Base-by-base conservation (phyloP, 305 asterid species). In the Fraxinus xanthoxyloides region DNA sequence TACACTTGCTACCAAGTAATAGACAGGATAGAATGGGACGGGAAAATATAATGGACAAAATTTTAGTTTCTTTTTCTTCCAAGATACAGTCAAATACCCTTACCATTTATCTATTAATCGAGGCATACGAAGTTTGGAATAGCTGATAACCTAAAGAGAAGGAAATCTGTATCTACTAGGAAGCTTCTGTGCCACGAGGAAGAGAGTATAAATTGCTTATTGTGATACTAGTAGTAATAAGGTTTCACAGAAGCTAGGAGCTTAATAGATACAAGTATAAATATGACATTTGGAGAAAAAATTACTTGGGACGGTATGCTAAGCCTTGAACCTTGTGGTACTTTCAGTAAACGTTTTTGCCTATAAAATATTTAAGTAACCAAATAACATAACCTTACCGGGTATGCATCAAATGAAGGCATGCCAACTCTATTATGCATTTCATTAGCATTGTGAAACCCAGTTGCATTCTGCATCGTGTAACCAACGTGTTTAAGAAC, bases 341-440 rank as follows among this genome's bases (percentile, higher is more conserved):
- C 43, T 65, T 34, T 1, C 28, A 24, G 46, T 79, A 80, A 31
- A 74, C 12, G 19, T 56, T 56, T 56, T 56, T 56, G 67, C 67
- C 31, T 23, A 61, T 21, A 9, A 28, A 67, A 67, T 48, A 46
- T 28, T 67, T 8, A 26, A 24, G 73, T 10, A 35, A 35, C 32
- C 46, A 1, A 69, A 17, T 40, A 54, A 40, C 46, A 28, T 5
- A 31, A 75, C 78, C 89, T 84, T 80, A 88, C 92, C 40, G 92
- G 90, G 8, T 85, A 84, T 40, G 70, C 43, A 65, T 89, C 91
- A 13, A 80, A 80, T 3, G 86, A 77, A 21, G 82, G 73, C 76
- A 73, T 80, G 84, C 59, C 77, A 73, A 75, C 75, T 75, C 82
- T 74, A 35, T 76, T 77, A 5, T 84, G 88, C 73, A 72, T 84